Evolutionary conservation across 257 asterid genomes (phyloP).

Genomic region (Fraxinus quadrangulata): DNA sequence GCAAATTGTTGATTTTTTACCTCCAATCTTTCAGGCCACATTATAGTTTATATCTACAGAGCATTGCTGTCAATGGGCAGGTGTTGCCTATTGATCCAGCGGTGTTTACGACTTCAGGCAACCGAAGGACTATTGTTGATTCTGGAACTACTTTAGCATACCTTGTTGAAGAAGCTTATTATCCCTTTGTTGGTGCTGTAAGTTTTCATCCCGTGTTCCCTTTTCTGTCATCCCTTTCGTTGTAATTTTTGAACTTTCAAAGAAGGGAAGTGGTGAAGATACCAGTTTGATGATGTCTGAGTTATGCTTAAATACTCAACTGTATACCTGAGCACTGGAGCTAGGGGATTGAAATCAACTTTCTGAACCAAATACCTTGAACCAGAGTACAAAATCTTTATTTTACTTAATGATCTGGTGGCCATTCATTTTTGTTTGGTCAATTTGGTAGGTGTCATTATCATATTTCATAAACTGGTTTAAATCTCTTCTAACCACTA

Average conservation of each 20-base stretch:
- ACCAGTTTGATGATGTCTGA: background rate
- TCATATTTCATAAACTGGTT: background rate
- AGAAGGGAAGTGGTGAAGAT: background rate
- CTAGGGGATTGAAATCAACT: background rate
- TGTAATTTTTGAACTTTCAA: slow-evolving; percentile 5
- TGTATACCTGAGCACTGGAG: background rate
- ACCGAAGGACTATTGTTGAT: slow-evolving; percentile 70
- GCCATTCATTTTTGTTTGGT: background rate
- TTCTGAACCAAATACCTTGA: background rate
- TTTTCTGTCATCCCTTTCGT: slow-evolving; percentile 1
- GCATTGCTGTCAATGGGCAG: slow-evolving; percentile 69
- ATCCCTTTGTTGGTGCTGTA: slow-evolving; percentile 78
- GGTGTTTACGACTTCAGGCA: slow-evolving; percentile 59
- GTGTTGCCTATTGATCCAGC: slow-evolving; percentile 56
- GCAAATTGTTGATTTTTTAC: background rate
- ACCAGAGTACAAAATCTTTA: background rate
- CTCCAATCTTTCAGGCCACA: slow-evolving; percentile 63
- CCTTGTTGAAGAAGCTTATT: slow-evolving; percentile 82
- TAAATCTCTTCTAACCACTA: slow-evolving; percentile 1
- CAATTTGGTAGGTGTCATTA: background rate
- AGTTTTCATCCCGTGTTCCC: slow-evolving; percentile 32
- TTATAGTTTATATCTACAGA: slow-evolving; percentile 63
- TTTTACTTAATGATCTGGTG: background rate
- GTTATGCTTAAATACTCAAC: background rate
- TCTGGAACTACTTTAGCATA: slow-evolving; percentile 91